Conservation (phyloP, 306 rosid species). For the Acacia acuminata region DNA sequence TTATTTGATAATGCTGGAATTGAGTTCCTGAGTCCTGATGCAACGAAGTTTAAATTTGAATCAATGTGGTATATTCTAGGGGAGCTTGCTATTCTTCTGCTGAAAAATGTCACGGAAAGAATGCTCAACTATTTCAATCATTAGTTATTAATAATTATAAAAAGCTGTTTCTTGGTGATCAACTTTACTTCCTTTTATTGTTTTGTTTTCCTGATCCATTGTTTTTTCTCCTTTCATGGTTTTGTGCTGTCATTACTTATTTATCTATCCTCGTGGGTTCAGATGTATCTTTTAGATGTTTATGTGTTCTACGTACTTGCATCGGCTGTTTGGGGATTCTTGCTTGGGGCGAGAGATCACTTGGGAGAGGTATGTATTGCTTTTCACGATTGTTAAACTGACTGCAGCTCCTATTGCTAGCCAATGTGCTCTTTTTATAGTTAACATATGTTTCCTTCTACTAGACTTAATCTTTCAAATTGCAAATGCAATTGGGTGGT, state of each 20-base stretch:
- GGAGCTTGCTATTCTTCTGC: neutral
- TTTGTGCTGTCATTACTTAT: neutral
- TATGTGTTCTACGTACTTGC: constrained; percentile 74
- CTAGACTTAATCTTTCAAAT: constrained; percentile 5
- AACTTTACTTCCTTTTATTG: neutral
- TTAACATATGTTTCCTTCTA: neutral
- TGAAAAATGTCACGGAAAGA: neutral
- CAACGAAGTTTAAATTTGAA: constrained; percentile 7
- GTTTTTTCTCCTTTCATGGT: neutral
- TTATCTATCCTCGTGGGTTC: constrained; percentile 33
- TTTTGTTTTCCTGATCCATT: neutral
- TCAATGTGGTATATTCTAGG: neutral
- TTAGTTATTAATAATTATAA: neutral
- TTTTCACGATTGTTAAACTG: neutral
- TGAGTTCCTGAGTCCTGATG: neutral
- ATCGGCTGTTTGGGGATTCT: constrained; percentile 82
- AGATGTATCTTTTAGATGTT: constrained; percentile 87
- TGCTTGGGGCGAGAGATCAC: constrained; percentile 92
- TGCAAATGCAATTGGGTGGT: constrained; percentile 5
- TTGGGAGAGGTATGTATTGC: constrained; percentile 78
- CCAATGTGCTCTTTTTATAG: constrained; percentile 16
- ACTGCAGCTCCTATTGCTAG: constrained; percentile 5
- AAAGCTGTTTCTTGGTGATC: constrained; percentile 6
- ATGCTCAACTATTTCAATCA: neutral
- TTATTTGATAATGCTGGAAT: constrained; percentile 13